Evolutionary conservation across 805 yeast genomes (phyloP), one percentile per base, ranked within the genome.

Genomic region (Teunomyces panamensis): DNA sequence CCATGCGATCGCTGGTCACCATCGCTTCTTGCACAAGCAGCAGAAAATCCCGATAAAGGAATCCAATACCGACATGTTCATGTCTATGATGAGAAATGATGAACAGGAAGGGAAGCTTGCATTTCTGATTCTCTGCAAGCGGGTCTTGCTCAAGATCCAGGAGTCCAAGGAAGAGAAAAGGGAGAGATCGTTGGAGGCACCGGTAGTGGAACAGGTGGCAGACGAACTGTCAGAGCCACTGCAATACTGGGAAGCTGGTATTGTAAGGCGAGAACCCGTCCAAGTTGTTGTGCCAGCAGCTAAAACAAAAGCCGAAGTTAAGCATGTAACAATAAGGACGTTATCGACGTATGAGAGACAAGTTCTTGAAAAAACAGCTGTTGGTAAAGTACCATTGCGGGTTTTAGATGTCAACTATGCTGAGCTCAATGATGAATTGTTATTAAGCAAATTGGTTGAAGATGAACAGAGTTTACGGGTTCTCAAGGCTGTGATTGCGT

Each of bases 91-190:
- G 56, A 28, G 46, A 30, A 30, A 48, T 16, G 54, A 50, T 34
- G 54, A 48, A 41, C 39, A 43, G 46, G 56, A 53, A 39, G 56
- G 56, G 9, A 43, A 42, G 28, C 26, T 48, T 28, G 56, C 52
- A 14, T 53, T 53, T 41, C 51, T 46, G 44, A 48, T 53, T 24
- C 20, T 46, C 42, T 45, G 54, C 51, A 53, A 53, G 48, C 39
- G 50, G 13, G 39, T 53, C 13, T 45, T 53, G 32, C 39, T 53
- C 42, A 50, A 50, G 48, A 50, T 50, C 36, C 50, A 50, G 27
- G 55, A 51, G 16, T 46, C 43, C 5, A 45, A 44, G 42, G 45
- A 33, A 11, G 46, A 14, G 7, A n/a, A 8, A 8, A 14, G n/a
- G 7, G 39, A 27, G 24, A 14, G 26, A 16, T 32, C 11, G 3